phyloP scores from a whole-genome alignment of 148 eudicot genomes.

The Rhododendron williamsianum region DNA sequence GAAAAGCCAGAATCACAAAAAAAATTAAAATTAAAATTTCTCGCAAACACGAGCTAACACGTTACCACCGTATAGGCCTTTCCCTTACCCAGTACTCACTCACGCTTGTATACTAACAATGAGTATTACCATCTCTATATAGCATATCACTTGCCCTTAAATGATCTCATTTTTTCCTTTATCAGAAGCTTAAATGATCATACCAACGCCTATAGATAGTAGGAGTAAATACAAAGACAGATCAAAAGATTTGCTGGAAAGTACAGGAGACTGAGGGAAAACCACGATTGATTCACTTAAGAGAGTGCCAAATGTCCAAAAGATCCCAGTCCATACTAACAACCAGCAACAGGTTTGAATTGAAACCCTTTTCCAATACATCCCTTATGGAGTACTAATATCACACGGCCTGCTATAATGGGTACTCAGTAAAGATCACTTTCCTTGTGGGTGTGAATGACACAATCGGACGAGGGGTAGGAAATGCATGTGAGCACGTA shows the following conservation, averaged over 20 bases:
- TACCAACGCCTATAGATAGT: too few relatives aligned
- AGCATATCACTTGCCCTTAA: too few relatives aligned
- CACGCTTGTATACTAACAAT: too few relatives aligned
- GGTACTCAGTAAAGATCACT: slow-evolving; percentile 48
- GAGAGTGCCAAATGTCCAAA: background rate
- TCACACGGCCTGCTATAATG: background rate
- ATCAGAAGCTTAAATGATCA: too few relatives aligned
- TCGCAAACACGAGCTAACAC: too few relatives aligned
- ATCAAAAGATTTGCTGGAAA: background rate
- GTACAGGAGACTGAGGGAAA: background rate
- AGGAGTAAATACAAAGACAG: background rate
- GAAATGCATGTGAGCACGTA: slow-evolving; percentile 73
- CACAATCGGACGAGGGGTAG: slow-evolving; percentile 63
- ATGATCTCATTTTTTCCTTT: too few relatives aligned
- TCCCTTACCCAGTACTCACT: too few relatives aligned
- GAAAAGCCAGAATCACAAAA: too few relatives aligned
- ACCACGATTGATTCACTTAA: background rate
- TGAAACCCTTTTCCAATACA: background rate
- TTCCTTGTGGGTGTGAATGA: slow-evolving; percentile 80
- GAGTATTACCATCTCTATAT: too few relatives aligned
- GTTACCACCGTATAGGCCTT: too few relatives aligned
- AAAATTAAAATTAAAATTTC: too few relatives aligned
- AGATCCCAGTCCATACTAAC: background rate
- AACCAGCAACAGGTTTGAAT: background rate
- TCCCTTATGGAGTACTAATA: background rate